Evolutionary conservation across 257 asterid species (phyloP), one percentile per base, ranked within the genome.

Genomic region (Petunia secreta): DNA sequence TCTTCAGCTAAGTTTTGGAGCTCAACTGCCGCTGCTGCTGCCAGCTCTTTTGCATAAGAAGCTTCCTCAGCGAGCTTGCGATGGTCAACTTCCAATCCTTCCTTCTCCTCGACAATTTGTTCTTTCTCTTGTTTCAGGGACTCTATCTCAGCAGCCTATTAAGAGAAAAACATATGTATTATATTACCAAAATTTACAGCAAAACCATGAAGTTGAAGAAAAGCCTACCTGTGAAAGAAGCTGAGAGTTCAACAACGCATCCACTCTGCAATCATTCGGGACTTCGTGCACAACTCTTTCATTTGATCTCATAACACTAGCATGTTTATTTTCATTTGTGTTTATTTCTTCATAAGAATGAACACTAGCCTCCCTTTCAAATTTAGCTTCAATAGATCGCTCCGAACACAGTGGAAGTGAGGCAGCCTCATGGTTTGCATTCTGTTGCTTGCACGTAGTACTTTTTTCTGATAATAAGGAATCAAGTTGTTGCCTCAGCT

Each of bases 21-120:
- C 88, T 93, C 98, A 58, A 88, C 93, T 81, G 97, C 98, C 41
- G 98, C 98, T 9, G 94, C 97, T 34, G 93, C 87, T 6, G 98
- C 98, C 34, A 93, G 89, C 83, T 93, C 95, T 85, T 89, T 93
- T 11, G 98, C 98, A 75, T 93, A 91, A 16, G 87, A 86, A 81
- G 95, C 92, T 88, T 93, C 98, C 68, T 89, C 92, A 4, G 88
- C 82, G 73, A 91, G 90, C 80, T 93, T 85, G 85, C 83, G 87
- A 83, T 85, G 80, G 76, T 87, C 90, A 80, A 88, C 85, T 88
- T 91, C 89, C 65, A 93, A 85, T 15, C 89, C 91, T 57, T 88
- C 93, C 81, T 87, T 91, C 85, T 90, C 94, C 88, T 89, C 90
- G 2, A 74, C 66, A 64, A 90, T 87, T 83, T 87, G 87, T 68